These are phyloP conservation scores for Clitocybe nebularis DNA, from an alignment of 1,284 basidiomycete genomes.

Conservation along the genomic window DNA sequence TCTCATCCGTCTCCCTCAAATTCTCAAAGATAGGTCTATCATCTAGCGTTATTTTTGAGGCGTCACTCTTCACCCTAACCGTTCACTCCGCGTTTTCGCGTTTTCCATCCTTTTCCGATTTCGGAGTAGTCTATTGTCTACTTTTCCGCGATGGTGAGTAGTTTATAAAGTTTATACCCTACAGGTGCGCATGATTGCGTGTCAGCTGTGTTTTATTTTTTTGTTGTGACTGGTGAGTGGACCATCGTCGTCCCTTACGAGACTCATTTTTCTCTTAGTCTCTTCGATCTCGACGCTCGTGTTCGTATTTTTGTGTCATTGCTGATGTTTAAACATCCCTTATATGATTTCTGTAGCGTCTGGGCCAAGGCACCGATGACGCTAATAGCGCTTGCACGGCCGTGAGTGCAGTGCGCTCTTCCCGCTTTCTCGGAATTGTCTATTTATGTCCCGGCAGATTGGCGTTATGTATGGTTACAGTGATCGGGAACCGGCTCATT, in stretches of 20 bases:
- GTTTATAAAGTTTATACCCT: not conserved
- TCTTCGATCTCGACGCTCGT: conserved; percentile 8
- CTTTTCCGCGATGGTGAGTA: conserved; percentile 13
- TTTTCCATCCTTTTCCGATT: conserved; percentile 1
- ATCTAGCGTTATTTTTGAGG: conserved; percentile 7
- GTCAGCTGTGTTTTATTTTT: conserved; percentile 9
- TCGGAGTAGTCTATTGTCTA: conserved; percentile 5
- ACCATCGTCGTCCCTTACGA: not conserved
- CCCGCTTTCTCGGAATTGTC: not conserved
- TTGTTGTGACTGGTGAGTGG: conserved; percentile 6
- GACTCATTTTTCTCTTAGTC: conserved; percentile 1
- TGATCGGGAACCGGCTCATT: conserved; percentile 7
- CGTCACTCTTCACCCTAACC: conserved; percentile 7
- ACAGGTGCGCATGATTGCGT: not conserved
- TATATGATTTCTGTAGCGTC: conserved; percentile 3
- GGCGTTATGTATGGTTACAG: conserved; percentile 7
- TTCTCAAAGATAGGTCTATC: not conserved
- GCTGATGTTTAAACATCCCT: too few species aligned
- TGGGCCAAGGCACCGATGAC: conserved; percentile 5
- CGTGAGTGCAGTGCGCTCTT: conserved; percentile 6
- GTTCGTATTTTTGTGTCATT: conserved; percentile 1
- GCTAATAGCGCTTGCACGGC: conserved; percentile 8
- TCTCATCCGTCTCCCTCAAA: not conserved
- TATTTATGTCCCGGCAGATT: conserved; percentile 4
- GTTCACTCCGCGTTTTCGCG: conserved; percentile 3